Conservation (phyloP, 23 red algal species). For the Cyanidiococcus yangmingshanensis region DNA sequence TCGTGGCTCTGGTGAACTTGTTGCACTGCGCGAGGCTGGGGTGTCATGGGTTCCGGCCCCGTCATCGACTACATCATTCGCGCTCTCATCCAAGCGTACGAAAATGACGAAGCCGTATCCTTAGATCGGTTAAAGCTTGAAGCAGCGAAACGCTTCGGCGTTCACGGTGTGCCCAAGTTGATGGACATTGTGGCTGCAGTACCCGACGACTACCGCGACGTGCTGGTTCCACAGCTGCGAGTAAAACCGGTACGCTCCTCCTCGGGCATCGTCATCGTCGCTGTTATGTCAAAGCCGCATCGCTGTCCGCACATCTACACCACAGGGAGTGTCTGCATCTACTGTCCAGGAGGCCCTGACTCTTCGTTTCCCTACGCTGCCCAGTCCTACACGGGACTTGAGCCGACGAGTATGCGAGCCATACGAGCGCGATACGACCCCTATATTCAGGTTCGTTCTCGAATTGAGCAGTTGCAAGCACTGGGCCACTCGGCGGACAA, state of each 20-base stretch:
- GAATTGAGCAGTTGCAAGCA: slow-evolving; percentile 70
- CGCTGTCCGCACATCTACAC: slow-evolving; percentile 98
- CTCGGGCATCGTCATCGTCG: slow-evolving; percentile 90
- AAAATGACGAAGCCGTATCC: slow-evolving; percentile 1
- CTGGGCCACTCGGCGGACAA: slow-evolving; percentile 94
- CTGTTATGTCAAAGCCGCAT: slow-evolving; percentile 99
- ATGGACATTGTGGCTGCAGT: slow-evolving; percentile 87
- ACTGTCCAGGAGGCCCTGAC: slow-evolving; percentile 97
- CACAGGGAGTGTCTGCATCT: slow-evolving; percentile 94
- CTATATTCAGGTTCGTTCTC: slow-evolving; percentile 81
- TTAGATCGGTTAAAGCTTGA: slow-evolving; percentile 1
- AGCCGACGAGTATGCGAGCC: slow-evolving; percentile 96
- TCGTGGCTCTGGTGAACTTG: neutral
- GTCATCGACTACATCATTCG: slow-evolving; percentile 11
- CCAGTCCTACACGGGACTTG: slow-evolving; percentile 92
- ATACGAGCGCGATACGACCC: slow-evolving; percentile 97
- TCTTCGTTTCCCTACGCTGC: slow-evolving; percentile 96
- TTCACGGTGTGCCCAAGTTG: slow-evolving; percentile 67
- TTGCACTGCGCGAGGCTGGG: neutral
- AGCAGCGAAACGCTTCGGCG: slow-evolving; percentile 17
- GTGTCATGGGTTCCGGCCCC: neutral
- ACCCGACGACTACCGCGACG: slow-evolving; percentile 30
- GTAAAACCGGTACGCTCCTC: slow-evolving; percentile 94
- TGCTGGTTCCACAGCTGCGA: slow-evolving; percentile 59
- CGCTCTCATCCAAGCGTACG: slow-evolving; percentile 10